Percentiles rank a stretch among this genome's conserved stretches.
These are phyloP conservation scores for Globisporangium nodosum DNA, from an alignment of 352 stramenopile genomes.

Conservation along the genomic window DNA sequence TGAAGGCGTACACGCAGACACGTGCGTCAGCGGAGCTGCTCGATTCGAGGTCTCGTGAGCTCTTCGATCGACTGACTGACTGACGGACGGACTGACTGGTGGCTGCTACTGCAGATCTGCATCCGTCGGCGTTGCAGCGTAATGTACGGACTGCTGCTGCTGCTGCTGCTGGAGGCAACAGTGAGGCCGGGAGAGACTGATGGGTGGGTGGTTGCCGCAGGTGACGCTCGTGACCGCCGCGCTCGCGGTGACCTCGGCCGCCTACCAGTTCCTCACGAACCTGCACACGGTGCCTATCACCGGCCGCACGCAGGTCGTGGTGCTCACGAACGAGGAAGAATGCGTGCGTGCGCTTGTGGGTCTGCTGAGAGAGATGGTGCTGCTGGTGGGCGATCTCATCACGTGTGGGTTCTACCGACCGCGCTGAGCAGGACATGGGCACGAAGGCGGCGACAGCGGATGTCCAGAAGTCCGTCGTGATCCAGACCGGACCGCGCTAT, in stretches of 20 bases:
- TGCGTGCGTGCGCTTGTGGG: constrained; percentile 28
- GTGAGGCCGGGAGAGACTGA: too few relatives aligned
- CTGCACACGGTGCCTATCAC: constrained; percentile 64
- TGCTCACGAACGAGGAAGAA: constrained; percentile 52
- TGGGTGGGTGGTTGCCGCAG: constrained; percentile 10
- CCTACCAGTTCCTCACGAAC: constrained; percentile 68
- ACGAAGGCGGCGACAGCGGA: constrained; percentile 38
- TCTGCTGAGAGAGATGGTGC: too few relatives aligned
- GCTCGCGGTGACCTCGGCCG: constrained; percentile 35
- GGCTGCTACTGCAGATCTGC: constrained; percentile 2
- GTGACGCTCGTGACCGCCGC: constrained; percentile 34
- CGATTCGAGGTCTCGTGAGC: too few relatives aligned
- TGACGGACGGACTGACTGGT: too few relatives aligned
- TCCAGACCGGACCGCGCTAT: constrained; percentile 37
- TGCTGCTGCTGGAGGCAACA: too few relatives aligned
- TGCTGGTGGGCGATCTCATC: too few relatives aligned
- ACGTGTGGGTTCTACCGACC: too few relatives aligned
- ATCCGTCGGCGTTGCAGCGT: constrained; percentile 36
- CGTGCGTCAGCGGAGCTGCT: constrained; percentile 13
- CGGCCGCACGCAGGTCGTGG: constrained; percentile 59
- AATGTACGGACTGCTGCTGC: constrained; percentile 10
- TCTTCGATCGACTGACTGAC: too few relatives aligned
- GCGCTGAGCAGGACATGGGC: constrained; percentile 33
- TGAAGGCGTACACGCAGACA: constrained; percentile 35
- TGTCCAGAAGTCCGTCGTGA: constrained; percentile 26